Evolutionary conservation across 2,329 filamentous ascomycete genomes (phyloP).

Genomic region (Grosmannia huntii): DNA sequence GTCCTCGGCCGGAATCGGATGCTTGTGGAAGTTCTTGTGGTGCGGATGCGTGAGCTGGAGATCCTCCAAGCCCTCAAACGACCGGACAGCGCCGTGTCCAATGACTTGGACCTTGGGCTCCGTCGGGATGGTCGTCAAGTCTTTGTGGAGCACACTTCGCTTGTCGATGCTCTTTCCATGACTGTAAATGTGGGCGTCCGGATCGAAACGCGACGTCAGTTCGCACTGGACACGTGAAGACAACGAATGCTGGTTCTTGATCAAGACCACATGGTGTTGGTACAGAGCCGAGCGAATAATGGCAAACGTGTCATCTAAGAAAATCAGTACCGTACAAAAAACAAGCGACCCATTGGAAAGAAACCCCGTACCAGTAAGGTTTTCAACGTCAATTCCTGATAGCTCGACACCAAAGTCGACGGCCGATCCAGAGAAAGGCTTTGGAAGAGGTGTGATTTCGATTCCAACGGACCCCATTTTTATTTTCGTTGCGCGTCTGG

Average conservation of each 20-base stretch:
- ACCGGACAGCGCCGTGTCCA: constrained; percentile 55
- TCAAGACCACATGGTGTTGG: constrained; percentile 53
- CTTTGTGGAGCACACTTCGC: constrained; percentile 58
- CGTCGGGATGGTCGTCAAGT: constrained; percentile 68
- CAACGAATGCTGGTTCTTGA: constrained; percentile 52
- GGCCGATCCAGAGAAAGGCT: constrained; percentile 5
- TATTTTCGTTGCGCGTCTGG: neutral
- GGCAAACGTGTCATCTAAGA: constrained; percentile 47
- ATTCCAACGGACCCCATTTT: constrained; percentile 10
- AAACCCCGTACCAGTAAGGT: constrained; percentile 39
- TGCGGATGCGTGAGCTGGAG: constrained; percentile 61
- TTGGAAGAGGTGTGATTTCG: constrained; percentile 3
- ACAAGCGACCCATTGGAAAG: neutral
- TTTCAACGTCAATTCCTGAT: constrained; percentile 44
- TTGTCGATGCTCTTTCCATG: constrained; percentile 63
- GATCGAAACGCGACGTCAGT: constrained; percentile 62
- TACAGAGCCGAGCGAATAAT: constrained; percentile 53
- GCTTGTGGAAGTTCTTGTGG: constrained; percentile 26
- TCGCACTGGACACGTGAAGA: constrained; percentile 60
- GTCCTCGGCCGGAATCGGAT: constrained; percentile 26
- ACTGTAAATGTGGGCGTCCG: constrained; percentile 48
- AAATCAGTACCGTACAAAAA: neutral
- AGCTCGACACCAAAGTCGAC: constrained; percentile 50
- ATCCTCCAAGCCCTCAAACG: constrained; percentile 58
- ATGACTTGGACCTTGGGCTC: constrained; percentile 72